A percentile compares a stretch with the other conserved stretches of the same genome.
Conservation (phyloP, 768 basidiomycete species). For the Daedaleopsis nitida region DNA sequence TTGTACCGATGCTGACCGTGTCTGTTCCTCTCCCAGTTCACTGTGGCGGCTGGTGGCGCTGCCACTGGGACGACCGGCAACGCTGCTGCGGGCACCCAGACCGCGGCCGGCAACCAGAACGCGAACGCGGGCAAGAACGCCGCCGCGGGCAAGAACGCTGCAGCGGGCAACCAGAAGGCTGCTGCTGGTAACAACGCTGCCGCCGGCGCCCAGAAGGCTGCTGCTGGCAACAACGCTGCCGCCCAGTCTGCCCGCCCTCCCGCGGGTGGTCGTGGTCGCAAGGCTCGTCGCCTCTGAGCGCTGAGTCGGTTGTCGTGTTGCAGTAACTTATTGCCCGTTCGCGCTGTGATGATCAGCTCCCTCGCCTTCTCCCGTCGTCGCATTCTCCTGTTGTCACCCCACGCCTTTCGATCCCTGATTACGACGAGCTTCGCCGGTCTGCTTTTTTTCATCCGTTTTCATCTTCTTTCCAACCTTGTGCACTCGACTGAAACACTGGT, state of each 20-base stretch:
- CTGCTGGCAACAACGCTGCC: neutral
- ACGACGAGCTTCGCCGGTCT: neutral
- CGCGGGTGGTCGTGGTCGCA: neutral
- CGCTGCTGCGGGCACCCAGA: constrained; percentile 38
- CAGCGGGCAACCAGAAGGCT: constrained; percentile 57
- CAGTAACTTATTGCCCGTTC: too few species aligned
- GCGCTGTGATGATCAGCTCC: too few species aligned
- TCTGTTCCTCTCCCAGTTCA: constrained; percentile 10
- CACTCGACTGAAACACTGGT: neutral
- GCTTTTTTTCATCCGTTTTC: neutral
- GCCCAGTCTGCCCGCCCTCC: neutral
- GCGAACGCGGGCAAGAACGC: neutral
- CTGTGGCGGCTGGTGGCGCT: constrained; percentile 22
- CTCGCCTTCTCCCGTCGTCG: too few species aligned
- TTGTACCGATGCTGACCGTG: neutral
- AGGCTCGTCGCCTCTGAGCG: neutral
- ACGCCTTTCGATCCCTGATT: too few species aligned
- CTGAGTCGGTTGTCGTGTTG: too few species aligned
- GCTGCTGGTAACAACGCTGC: neutral
- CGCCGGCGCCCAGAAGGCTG: neutral
- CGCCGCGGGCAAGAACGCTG: constrained; percentile 49
- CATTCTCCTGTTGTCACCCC: too few species aligned
- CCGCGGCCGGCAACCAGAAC: constrained; percentile 23
- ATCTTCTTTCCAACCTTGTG: neutral
- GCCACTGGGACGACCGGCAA: constrained; percentile 20